Evolutionary conservation across 306 rosid species (phyloP), one percentile per base, ranked within the genome.

Genomic region (Prunus davidiana): DNA sequence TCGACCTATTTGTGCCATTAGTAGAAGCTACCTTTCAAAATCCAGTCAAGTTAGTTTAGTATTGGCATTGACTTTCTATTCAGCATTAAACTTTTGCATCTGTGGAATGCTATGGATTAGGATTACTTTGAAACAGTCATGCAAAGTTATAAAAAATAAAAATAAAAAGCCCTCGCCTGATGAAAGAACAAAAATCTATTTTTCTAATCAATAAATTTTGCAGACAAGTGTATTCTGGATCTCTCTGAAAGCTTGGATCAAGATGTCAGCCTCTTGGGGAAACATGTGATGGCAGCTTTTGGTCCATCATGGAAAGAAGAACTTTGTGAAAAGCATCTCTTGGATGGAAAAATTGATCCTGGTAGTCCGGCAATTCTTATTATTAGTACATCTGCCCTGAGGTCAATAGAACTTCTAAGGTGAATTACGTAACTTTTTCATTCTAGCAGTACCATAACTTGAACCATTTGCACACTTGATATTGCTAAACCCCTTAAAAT

Each of bases 291-390:
- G 90, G 71, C 70, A n/a, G 91, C 91, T 70, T 92, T 95, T 78
- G 93, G 97, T 3, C 3, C 84, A 0, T 84, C 86, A 0, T 95
- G 98, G 98, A 92, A 87, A 77, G 80, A 90, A 16, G 77, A 32
- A 1, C 88, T 95, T 12, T 92, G 92, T 72, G 87, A 76, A 19
- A 83, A 83, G 27, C 41, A 82, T 47, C 82, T 91, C 30, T 34
- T 76, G 12, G 84, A 86, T 62, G 91, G 88, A 8, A 54, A 84
- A 64, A 30, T 87, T 62, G 80, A 82, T 64, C 73, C 89, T 0
- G 97, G 98, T 2, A 86, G 89, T 81, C 98, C 98, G 2, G 89
- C 93, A 1, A 77, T 95, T 79, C 84, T 95, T 20, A 62, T 90
- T 7, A 28, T 95, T 45, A 73, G 89, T 66, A 58, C 89, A 57